Conservation (phyloP, 2,329 filamentous ascomycete species). For the Xylariaceae sp. region DNA sequence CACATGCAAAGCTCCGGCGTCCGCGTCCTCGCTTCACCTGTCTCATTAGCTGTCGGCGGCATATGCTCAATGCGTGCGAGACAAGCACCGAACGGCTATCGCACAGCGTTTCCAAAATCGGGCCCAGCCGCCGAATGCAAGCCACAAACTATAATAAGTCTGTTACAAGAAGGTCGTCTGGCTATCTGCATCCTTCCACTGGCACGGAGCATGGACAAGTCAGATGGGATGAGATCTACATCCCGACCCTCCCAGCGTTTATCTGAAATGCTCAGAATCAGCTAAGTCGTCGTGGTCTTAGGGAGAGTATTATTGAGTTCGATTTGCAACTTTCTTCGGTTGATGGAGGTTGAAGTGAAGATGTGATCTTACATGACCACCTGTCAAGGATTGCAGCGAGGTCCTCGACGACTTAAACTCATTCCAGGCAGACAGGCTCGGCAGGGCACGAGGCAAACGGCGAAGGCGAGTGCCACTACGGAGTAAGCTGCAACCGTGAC, state of each 20-base stretch:
- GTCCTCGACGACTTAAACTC: no score
- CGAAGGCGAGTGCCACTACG: constrained; percentile 9
- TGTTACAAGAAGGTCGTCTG: neutral
- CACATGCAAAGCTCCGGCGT: no score
- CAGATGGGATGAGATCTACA: constrained; percentile 7
- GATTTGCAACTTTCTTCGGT: no score
- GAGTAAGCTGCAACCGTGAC: constrained; percentile 14
- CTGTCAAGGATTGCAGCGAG: no score
- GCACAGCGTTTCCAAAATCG: constrained; percentile 8
- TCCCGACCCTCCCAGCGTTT: constrained; percentile 1
- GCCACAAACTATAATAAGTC: constrained; percentile 20
- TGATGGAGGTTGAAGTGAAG: no score
- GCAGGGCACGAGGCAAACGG: constrained; percentile 11
- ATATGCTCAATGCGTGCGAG: constrained; percentile 1
- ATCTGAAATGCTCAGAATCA: constrained; percentile 5
- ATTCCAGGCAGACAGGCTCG: constrained; percentile 1
- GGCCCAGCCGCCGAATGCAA: constrained; percentile 15
- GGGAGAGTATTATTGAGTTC: neutral
- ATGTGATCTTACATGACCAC: no score
- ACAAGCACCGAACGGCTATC: constrained; percentile 14
- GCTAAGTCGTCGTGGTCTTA: constrained; percentile 3
- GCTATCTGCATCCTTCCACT: neutral
- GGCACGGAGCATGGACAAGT: neutral
- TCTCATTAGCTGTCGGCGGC: neutral
- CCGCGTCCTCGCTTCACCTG: neutral